Conservation (phyloP, 495 filamentous ascomycete species). For the Penicillium canariense region DNA sequence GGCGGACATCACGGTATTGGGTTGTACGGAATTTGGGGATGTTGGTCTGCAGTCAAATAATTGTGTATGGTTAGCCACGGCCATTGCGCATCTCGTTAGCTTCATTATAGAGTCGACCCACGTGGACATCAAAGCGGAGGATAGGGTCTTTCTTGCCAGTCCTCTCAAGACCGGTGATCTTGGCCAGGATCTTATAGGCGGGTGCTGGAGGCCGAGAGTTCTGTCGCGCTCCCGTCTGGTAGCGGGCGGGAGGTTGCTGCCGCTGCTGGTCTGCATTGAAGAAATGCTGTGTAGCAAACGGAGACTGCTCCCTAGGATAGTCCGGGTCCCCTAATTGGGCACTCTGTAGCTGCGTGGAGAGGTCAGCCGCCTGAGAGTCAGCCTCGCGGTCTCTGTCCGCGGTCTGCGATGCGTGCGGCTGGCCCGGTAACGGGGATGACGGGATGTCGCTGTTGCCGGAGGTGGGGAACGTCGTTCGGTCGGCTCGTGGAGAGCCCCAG, state of each 20-base stretch:
- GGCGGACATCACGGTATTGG: conserved; percentile 94
- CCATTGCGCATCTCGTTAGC: not conserved
- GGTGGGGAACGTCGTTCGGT: conserved; percentile 53
- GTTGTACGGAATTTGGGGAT: conserved; percentile 96
- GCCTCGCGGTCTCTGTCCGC: conserved; percentile 20
- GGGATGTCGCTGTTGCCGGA: conserved; percentile 50
- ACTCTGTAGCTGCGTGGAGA: conserved; percentile 45
- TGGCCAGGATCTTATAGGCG: conserved; percentile 84
- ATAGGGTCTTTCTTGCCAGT: conserved; percentile 95
- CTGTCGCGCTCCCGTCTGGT: conserved; percentile 45
- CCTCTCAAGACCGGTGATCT: conserved; percentile 88
- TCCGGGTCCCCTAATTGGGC: conserved; percentile 42
- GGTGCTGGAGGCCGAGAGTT: conserved; percentile 49
- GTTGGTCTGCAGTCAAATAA: conserved; percentile 68
- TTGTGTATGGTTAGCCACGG: conserved; percentile 6
- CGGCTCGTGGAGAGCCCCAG: conserved; percentile 74
- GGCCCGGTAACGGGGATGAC: conserved; percentile 51
- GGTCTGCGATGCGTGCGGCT: conserved; percentile 44
- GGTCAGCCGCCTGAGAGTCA: conserved; percentile 32
- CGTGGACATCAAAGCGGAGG: conserved; percentile 94
- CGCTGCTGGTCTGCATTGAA: conserved; percentile 45
- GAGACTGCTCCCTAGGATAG: conserved; percentile 35
- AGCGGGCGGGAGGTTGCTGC: conserved; percentile 47
- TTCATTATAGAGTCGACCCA: conserved; percentile 46
- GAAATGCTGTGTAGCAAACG: conserved; percentile 38